phyloP scores from a whole-genome alignment of 2,329 filamentous ascomycete genomes.

The Claviceps cyperi region DNA sequence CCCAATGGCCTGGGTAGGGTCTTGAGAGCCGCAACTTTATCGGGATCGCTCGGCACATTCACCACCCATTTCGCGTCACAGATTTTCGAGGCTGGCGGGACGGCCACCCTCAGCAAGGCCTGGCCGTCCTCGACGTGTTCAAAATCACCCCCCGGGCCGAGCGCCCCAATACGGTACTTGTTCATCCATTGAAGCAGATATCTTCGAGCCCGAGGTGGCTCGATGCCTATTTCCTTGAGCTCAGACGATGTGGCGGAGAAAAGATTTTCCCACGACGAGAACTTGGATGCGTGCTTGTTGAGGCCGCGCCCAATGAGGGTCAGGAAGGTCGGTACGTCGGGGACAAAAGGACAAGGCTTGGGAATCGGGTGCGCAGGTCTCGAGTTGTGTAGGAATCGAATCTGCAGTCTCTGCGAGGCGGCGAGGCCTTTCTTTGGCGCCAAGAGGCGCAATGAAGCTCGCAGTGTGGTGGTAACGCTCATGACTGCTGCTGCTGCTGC shows the following conservation, averaged over 20 bases:
- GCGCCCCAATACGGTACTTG: conserved; percentile 62
- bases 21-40: conserved; percentile 11
- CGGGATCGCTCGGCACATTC: conserved; percentile 34
- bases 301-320: conserved; percentile 81
- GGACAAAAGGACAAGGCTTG: conserved; percentile 68
- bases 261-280: conserved; percentile 78
- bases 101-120: conserved; percentile 36
- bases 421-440: conserved; percentile 17
- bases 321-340: conserved; percentile 74
- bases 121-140: conserved; percentile 48
- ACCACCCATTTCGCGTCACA: conserved; percentile 37
- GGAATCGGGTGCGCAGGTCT: conserved; percentile 35
- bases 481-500: conserved; percentile 9
- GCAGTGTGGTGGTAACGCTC: conserved; percentile 18
- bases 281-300: conserved; percentile 68
- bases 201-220: conserved; percentile 65
- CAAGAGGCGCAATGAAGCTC: conserved; percentile 18
- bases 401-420: conserved; percentile 25
- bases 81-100: conserved; percentile 20
- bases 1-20: conserved; percentile 19
- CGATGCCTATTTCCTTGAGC: conserved; percentile 70
- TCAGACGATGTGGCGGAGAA: conserved; percentile 69
- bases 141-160: conserved; percentile 73
- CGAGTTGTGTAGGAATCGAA: conserved; percentile 29
- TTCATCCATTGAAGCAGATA: conserved; percentile 85